phyloP scores from a whole-genome alignment of 108 stramenopile species.

The Pseudonitzschia pungens region DNA sequence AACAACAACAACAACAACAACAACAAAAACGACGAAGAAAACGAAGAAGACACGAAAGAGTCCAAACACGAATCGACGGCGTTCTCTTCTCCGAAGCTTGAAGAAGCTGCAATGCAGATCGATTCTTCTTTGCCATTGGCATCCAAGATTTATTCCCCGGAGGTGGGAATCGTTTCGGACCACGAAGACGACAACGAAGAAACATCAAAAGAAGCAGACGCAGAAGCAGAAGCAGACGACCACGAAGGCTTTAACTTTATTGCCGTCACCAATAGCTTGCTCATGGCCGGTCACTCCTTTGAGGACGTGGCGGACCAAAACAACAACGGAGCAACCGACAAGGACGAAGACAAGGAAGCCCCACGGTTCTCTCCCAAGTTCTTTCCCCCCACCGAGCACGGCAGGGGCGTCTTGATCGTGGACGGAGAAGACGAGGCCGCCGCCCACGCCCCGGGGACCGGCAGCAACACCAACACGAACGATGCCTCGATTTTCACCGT shows the following conservation, averaged over 20 bases:
- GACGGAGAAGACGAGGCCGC: constrained; percentile 19
- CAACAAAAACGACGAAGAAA: too few relatives aligned
- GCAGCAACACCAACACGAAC: background rate
- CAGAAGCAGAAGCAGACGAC: background rate
- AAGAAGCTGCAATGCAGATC: too few relatives aligned
- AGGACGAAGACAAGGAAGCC: background rate
- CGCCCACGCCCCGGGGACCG: background rate
- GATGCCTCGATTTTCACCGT: constrained; percentile 29
- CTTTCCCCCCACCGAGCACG: background rate
- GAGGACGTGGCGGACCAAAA: background rate
- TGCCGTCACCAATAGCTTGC: constrained; percentile 5
- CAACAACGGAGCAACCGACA: background rate
- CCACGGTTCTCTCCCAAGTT: background rate
- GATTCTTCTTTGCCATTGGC: too few relatives aligned
- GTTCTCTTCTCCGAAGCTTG: background rate
- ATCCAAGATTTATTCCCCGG: too few relatives aligned
- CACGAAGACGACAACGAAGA: background rate
- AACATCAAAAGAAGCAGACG: too few relatives aligned
- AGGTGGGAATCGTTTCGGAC: constrained; percentile 16
- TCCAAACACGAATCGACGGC: background rate
- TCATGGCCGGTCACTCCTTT: constrained; percentile 6
- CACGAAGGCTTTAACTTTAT: constrained; percentile 11
- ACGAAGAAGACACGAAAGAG: too few relatives aligned
- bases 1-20: too few relatives aligned
- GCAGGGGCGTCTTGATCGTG: constrained; percentile 32